These are phyloP conservation scores for Xylaria nigripes DNA, from an alignment of 495 filamentous ascomycete genomes.

Conservation along the genomic window DNA sequence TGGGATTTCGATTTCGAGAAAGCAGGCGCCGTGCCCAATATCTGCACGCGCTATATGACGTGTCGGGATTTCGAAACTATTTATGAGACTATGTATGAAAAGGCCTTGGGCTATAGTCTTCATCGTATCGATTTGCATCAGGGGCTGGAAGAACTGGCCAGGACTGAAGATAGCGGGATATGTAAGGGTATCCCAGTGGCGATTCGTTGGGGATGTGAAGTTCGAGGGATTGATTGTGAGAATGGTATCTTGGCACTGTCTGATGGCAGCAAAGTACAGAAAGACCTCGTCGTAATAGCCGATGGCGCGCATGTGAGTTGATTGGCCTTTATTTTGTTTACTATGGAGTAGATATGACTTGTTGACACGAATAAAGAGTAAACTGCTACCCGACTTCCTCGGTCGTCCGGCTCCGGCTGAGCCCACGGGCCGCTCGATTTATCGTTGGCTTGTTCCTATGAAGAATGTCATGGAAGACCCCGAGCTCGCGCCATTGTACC, in stretches of 20 bases:
- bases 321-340: not conserved
- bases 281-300: conserved; percentile 23
- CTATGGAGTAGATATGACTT: not conserved
- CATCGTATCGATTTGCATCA: conserved; percentile 52
- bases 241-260: conserved; percentile 11
- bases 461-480: conserved; percentile 29
- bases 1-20: conserved; percentile 39
- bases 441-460: conserved; percentile 40
- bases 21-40: conserved; percentile 23
- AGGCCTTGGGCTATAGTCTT: conserved; percentile 24
- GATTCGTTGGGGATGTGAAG: conserved; percentile 25
- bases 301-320: conserved; percentile 26
- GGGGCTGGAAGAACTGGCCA: conserved; percentile 37
- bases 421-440: conserved; percentile 31
- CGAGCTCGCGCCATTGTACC: conserved; percentile 11
- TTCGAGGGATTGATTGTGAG: conserved; percentile 20
- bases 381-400: conserved; percentile 17
- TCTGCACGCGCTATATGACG: conserved; percentile 22
- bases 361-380: conserved; percentile 24
- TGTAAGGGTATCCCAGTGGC: conserved; percentile 23
- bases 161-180: conserved; percentile 15
- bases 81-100: too few species aligned
- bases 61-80: conserved; percentile 26
- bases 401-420: conserved; percentile 8
- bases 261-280: conserved; percentile 11